A percentile compares a stretch with the other conserved stretches of the same genome.
Evolutionary conservation across 306 rosid genomes (phyloP).

Genomic region (Cotoneaster glaucophyllus): DNA sequence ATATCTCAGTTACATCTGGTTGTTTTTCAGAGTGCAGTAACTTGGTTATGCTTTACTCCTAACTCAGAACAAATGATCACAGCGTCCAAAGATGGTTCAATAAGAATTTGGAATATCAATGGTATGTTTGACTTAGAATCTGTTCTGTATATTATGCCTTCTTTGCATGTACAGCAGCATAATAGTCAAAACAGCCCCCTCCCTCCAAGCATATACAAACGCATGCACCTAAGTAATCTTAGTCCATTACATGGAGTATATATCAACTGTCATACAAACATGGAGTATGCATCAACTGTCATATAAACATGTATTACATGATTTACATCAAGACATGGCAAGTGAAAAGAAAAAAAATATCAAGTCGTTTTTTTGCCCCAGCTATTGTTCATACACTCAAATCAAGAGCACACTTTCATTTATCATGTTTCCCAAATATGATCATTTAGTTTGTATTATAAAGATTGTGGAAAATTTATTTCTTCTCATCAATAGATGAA

Average conservation of each 20-base stretch:
- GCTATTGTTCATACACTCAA: not conserved
- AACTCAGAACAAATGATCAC: constrained; percentile 90
- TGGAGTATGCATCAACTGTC: not conserved
- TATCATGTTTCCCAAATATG: not conserved
- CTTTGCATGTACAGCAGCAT: not conserved
- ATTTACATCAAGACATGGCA: too few species aligned
- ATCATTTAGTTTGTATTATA: not conserved
- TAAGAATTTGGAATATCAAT: constrained; percentile 96
- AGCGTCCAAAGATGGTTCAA: constrained; percentile 85
- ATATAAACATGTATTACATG: not conserved
- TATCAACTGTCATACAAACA: not conserved
- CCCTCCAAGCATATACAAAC: not conserved
- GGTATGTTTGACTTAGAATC: constrained; percentile 39
- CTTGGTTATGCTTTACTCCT: constrained; percentile 92
- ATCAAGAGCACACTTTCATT: not conserved
- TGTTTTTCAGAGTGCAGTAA: constrained; percentile 82
- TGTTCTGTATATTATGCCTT: not conserved
- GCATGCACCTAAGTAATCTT: not conserved
- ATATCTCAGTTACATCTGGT: not conserved
- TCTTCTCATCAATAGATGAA: not conserved
- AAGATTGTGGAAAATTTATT: not conserved
- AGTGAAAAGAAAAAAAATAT: not conserved
- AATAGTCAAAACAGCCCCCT: not conserved
- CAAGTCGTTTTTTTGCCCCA: not conserved
- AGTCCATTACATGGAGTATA: not conserved